Percentiles rank a stretch among this genome's conserved stretches.
Conservation (phyloP, 2,329 filamentous ascomycete genomes). For the Aspergillus alliaceus region DNA sequence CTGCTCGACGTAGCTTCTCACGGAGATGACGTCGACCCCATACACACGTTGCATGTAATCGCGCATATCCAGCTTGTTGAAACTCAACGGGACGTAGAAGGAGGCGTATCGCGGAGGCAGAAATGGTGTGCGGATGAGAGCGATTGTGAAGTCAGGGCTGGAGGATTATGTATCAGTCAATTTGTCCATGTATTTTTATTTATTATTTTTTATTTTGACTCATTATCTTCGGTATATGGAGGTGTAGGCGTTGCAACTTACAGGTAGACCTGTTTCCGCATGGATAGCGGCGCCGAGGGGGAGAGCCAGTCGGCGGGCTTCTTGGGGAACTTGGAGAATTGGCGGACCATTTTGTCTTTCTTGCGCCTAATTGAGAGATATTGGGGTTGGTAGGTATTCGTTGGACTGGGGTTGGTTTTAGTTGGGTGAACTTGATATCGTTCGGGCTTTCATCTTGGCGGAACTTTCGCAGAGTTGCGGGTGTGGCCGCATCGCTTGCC, state of each 20-base stretch:
- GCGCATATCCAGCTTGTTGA: constrained; percentile 95
- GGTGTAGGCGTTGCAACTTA: constrained; percentile 36
- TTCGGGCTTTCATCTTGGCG: constrained; percentile 16
- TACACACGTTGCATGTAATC: constrained; percentile 93
- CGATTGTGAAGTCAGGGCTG: constrained; percentile 80
- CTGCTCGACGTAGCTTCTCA: constrained; percentile 79
- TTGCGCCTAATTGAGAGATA: not conserved
- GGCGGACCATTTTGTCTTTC: constrained; percentile 30
- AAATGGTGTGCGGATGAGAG: constrained; percentile 71
- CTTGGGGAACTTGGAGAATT: constrained; percentile 28
- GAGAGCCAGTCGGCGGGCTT: constrained; percentile 24
- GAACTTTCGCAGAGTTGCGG: constrained; percentile 36
- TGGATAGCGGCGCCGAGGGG: constrained; percentile 25
- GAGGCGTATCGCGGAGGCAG: constrained; percentile 78
- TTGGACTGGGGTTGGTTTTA: constrained; percentile 6
- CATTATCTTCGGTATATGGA: not conserved
- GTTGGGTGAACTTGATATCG: not conserved
- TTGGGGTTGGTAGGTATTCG: not conserved
- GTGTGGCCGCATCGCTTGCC: constrained; percentile 36
- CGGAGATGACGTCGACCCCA: constrained; percentile 67
- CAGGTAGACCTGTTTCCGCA: constrained; percentile 56
- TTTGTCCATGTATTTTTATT: too few species aligned
- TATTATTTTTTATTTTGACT: not conserved
- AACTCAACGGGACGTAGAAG: constrained; percentile 85
- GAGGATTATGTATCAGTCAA: not conserved